Conservation (phyloP, 768 basidiomycete species). For the Psilocybe cyanescens region DNA sequence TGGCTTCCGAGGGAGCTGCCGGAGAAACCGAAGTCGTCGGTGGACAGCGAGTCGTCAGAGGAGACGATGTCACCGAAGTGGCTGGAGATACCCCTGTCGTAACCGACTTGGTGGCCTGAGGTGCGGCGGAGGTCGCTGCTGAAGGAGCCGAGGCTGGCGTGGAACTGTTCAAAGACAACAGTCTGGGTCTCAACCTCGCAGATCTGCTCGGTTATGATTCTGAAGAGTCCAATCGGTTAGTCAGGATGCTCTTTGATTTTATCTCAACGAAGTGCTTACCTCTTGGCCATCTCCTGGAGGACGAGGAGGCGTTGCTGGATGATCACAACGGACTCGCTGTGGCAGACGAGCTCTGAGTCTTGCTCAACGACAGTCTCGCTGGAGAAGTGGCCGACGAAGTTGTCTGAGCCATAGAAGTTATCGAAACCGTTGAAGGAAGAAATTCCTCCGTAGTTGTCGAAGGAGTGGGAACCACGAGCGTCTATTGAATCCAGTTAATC, state of each 20-base stretch:
- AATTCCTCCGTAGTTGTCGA: conserved; percentile 42
- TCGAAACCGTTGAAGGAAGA: conserved; percentile 43
- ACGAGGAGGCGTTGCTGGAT: conserved; percentile 49
- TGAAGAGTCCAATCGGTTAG: conserved; percentile 13
- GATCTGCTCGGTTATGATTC: conserved; percentile 47
- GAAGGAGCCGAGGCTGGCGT: conserved; percentile 39
- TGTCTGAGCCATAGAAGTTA: conserved; percentile 47
- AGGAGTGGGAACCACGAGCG: conserved; percentile 23
- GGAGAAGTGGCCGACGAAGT: conserved; percentile 41
- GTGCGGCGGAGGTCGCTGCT: conserved; percentile 40
- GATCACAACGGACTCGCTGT: conserved; percentile 38
- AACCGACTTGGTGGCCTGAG: conserved; percentile 40
- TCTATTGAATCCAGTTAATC: conserved; percentile 4
- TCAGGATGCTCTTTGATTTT: not conserved
- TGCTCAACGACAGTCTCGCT: conserved; percentile 30
- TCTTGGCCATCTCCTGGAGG: conserved; percentile 49
- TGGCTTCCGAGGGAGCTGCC: conserved; percentile 41
- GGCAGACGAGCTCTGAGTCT: conserved; percentile 41
- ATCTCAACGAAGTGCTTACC: conserved; percentile 23
- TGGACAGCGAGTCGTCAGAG: conserved; percentile 39
- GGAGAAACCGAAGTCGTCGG: conserved; percentile 41
- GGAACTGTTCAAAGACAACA: conserved; percentile 46
- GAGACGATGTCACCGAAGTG: conserved; percentile 37
- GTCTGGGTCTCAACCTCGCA: conserved; percentile 54
- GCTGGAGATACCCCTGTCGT: conserved; percentile 36